Evolutionary conservation across 192 early-diverging fungal species (phyloP), one percentile per base, ranked within the genome.

Genomic region (Gamsiella multidivaricata): DNA sequence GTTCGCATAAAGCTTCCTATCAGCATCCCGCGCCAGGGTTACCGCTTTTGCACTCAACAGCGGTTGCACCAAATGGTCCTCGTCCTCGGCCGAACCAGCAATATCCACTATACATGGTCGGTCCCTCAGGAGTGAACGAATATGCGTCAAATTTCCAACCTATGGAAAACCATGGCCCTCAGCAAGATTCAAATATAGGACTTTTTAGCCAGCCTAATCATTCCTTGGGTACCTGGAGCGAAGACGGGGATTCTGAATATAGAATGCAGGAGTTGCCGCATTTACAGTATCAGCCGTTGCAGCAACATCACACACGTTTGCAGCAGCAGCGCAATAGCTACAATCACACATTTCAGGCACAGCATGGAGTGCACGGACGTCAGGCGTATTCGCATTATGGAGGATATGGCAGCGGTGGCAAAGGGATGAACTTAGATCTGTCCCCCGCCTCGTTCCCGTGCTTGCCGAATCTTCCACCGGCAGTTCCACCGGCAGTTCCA

Each of bases 401-500:
- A 46, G 45, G 45, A 46, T 25, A 18, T 33, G 20, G 42, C 5
- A 33, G 20, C 7, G 39, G 15, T 22, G 15, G 4, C 34, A 69
- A 17, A 1, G 29, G 33, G 36, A n/a, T 22, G 36, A 26, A 23
- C 25, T 14, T 22, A 36, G n/a, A 47, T 1, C n/a, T 18, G 22
- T 11, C 39, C 3, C 59, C 54, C 12, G 17, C 45, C 1, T 57
- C 65, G 1, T 68, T 76, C 22, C 14, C 73, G 0, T 45, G 34
- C 51, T 11, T 76, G 11, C 73, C 73, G 0, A 49, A 76, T 29
- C 52, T 76, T 15, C 65, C 73, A 31, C 59, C 73, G 11, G 42
- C 50, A 1, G 28, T 61, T 33, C 73, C 73, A n/a, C 73, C 73
- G 1, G 33, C 50, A 1, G 47, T 15, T 14, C 74, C 65, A 9